Conservation (phyloP, 176 grass and related monocot genomes). For the Calamus simplicifolius region DNA sequence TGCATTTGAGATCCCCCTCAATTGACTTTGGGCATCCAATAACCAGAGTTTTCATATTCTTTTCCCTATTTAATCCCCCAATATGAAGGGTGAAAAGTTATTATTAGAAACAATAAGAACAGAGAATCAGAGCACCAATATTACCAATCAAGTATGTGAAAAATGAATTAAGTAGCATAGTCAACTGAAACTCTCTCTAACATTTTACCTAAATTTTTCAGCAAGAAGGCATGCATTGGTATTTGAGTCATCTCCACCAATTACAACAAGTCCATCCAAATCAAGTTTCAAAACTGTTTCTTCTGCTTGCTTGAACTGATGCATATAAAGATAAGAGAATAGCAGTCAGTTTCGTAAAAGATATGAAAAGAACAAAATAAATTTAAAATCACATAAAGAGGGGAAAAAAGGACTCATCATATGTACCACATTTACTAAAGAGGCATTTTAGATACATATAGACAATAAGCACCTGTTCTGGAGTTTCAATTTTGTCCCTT, state of each 20-base stretch:
- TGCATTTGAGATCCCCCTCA: conserved; percentile 93
- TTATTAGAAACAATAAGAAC: neutral
- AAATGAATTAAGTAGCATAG: neutral
- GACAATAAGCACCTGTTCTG: conserved; percentile 60
- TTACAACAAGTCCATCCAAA: conserved; percentile 95
- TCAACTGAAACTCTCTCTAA: neutral
- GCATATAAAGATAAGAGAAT: neutral
- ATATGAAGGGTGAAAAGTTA: conserved; percentile 1
- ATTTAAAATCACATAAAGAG: no score
- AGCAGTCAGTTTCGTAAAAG: neutral
- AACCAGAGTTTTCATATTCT: conserved; percentile 74
- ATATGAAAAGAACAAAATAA: neutral
- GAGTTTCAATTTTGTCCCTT: conserved; percentile 99
- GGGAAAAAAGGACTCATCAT: no score
- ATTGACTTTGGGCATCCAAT: conserved; percentile 99
- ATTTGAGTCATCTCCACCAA: conserved; percentile 98
- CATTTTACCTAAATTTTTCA: conserved; percentile 72
- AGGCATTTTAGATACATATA: neutral
- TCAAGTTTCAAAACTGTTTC: conserved; percentile 70
- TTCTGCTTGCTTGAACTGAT: conserved; percentile 97
- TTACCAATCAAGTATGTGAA: neutral
- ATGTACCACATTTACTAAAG: no score
- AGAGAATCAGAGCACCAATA: neutral
- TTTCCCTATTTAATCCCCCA: conserved; percentile 37
- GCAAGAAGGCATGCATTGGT: conserved; percentile 94